These are phyloP conservation scores for Naganishia sp. DNA, from an alignment of 1,284 basidiomycete genomes.

Conservation along the genomic window DNA sequence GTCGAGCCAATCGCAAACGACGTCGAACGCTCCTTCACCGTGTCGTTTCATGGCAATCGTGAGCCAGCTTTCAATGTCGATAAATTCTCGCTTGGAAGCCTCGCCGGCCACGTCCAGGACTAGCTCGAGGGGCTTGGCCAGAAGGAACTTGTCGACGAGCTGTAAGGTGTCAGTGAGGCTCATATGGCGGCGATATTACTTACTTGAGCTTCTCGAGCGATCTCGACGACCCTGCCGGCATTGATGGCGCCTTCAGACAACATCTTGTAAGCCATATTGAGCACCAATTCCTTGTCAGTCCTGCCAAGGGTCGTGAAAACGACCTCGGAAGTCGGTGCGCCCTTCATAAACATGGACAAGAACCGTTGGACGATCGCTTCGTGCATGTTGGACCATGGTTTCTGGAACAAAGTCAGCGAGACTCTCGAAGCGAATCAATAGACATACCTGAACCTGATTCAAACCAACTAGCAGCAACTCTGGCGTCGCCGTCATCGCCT, in stretches of 20 bases:
- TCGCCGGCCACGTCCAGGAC: constrained; percentile 90
- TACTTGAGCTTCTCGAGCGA: constrained; percentile 91
- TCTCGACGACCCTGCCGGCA: constrained; percentile 89
- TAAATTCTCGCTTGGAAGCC: constrained; percentile 86
- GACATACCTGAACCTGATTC: constrained; percentile 78
- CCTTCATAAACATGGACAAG: constrained; percentile 84
- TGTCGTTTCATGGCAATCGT: constrained; percentile 79
- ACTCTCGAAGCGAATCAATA: neutral
- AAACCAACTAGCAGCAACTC: constrained; percentile 93
- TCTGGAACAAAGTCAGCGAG: constrained; percentile 53
- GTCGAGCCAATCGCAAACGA: constrained; percentile 82
- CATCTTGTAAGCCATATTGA: constrained; percentile 83
- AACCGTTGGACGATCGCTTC: constrained; percentile 82
- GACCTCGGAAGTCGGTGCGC: constrained; percentile 89
- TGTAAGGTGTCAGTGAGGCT: constrained; percentile 25
- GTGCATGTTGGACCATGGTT: constrained; percentile 84
- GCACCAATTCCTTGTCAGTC: constrained; percentile 78
- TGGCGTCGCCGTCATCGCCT: constrained; percentile 70
- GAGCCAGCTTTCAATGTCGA: constrained; percentile 96
- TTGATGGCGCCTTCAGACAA: constrained; percentile 91
- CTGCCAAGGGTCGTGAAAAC: constrained; percentile 76
- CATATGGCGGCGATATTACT: constrained; percentile 35
- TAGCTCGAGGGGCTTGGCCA: constrained; percentile 81
- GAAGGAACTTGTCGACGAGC: constrained; percentile 80
- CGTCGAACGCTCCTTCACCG: constrained; percentile 81